Evolutionary conservation across 176 grass and related monocot genomes (phyloP).

Genomic region (Aegilops umbellulata): DNA sequence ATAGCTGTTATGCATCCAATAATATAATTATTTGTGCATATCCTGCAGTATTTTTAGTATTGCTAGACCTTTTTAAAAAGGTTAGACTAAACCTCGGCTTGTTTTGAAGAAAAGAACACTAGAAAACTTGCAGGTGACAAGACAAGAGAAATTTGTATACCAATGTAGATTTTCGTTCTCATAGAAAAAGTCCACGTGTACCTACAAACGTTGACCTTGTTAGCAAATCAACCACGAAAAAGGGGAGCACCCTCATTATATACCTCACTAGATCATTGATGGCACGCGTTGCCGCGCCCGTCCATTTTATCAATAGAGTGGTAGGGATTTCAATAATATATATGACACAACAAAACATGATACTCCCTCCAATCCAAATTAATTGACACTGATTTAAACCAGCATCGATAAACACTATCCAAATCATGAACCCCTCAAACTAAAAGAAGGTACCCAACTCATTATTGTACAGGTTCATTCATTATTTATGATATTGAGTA

Average conservation of each 20-base stretch:
- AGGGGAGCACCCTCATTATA: background rate
- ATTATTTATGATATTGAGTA: too few relatives aligned
- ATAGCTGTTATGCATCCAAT: background rate
- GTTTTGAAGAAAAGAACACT: background rate
- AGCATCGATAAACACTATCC: too few relatives aligned
- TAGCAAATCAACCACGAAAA: conserved; percentile 7
- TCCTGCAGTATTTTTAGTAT: background rate
- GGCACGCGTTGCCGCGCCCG: too few relatives aligned
- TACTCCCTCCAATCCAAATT: too few relatives aligned
- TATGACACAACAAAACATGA: too few relatives aligned
- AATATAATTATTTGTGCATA: background rate
- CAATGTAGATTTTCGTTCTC: background rate
- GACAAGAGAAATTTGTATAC: background rate
- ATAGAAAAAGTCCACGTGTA: background rate
- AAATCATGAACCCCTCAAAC: too few relatives aligned
- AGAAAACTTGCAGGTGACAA: background rate
- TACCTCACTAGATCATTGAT: too few relatives aligned
- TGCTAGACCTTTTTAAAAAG: background rate
- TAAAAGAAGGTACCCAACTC: too few relatives aligned
- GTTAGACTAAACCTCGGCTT: background rate
- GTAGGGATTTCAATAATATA: too few relatives aligned
- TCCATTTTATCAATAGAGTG: too few relatives aligned
- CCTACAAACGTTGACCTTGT: background rate
- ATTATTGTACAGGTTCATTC: too few relatives aligned
- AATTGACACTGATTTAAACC: too few relatives aligned